These are phyloP conservation scores for Pseudomassariella vexata DNA, from an alignment of 2,329 filamentous ascomycete species.

Conservation along the genomic window DNA sequence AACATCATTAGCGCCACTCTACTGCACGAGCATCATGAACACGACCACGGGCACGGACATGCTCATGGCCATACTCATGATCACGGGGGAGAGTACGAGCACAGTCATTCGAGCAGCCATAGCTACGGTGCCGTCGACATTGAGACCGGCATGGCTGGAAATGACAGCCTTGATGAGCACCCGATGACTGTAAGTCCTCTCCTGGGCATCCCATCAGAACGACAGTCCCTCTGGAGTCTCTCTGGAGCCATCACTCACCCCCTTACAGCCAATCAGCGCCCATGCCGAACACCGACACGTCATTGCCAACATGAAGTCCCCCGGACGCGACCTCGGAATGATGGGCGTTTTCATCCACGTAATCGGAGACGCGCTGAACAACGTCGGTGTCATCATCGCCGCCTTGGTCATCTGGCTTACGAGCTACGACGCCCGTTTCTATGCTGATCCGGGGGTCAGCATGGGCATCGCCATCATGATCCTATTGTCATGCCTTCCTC, in stretches of 20 bases:
- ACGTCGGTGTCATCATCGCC: slow-evolving; percentile 67
- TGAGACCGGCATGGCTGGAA: slow-evolving; percentile 16
- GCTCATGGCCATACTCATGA: slow-evolving; percentile 19
- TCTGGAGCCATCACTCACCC: neutral
- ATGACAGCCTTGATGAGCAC: slow-evolving; percentile 16
- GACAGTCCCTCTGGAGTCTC: neutral
- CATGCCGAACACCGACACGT: slow-evolving; percentile 48
- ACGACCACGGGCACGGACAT: slow-evolving; percentile 18
- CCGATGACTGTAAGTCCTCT: slow-evolving; percentile 19
- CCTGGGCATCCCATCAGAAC: too few relatives aligned
- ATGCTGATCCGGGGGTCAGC: slow-evolving; percentile 65
- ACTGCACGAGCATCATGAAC: slow-evolving; percentile 50
- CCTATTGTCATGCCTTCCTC: slow-evolving; percentile 54
- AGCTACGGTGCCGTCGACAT: slow-evolving; percentile 12
- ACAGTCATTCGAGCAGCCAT: slow-evolving; percentile 17
- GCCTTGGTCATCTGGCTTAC: slow-evolving; percentile 65
- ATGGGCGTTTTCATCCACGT: slow-evolving; percentile 67
- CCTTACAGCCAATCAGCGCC: slow-evolving; percentile 20
- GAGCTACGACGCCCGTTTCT: slow-evolving; percentile 52
- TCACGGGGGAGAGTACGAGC: slow-evolving; percentile 22
- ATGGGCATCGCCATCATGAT: slow-evolving; percentile 71
- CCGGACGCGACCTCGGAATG: slow-evolving; percentile 60
- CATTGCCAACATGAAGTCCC: slow-evolving; percentile 20
- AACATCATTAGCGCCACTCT: slow-evolving; percentile 64
- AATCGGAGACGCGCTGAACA: slow-evolving; percentile 68